Base-by-base conservation (phyloP, 1,284 basidiomycete genomes). In the Sanghuangporus sanghuang region DNA sequence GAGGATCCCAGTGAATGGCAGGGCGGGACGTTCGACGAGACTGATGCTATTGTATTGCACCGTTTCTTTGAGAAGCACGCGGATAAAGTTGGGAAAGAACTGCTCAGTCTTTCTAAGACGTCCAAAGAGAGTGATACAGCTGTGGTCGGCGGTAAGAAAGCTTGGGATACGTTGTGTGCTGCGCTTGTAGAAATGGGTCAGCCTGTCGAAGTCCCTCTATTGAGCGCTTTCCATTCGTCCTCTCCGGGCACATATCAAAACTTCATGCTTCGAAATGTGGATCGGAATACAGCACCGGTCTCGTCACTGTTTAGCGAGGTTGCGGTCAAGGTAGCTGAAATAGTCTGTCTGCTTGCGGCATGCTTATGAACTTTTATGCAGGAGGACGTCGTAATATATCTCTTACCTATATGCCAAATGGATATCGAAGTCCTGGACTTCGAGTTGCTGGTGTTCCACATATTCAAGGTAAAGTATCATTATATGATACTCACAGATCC, bases 391-490 rank as follows among this genome's bases (percentile, higher is more conserved):
- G 82, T 81, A 12, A 75, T 86, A 18, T 92, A 90, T 69, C 77
- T 90, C 53, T 73, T 90, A 54, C 80, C 79, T 53, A 76, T 89
- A 11, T 84, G 85, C 49, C 84, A 86, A 67, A 82, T 95, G 52
- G 87, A 93, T 66, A 88, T 93, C 1, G 93, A 94, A 69, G 85
- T 87, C 0, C 79, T 95, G 53, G 94, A 97, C 71, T 85, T 95
- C 39, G 93, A 96, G 69, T 74, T 95, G 2, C 74, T 98, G 44
- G 86, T 95, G 73, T 92, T 86, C 73, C 85, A 93, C 71, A 85
- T 94, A 57, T 86, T 95, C 75, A 89, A 87, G 78, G 92, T 87
- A 62, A 63, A 77, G 68, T 39, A 55, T 53, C n/a, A 23, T 59
- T n/a, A 42, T 46, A 18, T 46, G 44, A 46, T n/a, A n/a, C 16